Base-by-base conservation (phyloP, 2,329 filamentous ascomycete species). In the Bipolaris cookei region DNA sequence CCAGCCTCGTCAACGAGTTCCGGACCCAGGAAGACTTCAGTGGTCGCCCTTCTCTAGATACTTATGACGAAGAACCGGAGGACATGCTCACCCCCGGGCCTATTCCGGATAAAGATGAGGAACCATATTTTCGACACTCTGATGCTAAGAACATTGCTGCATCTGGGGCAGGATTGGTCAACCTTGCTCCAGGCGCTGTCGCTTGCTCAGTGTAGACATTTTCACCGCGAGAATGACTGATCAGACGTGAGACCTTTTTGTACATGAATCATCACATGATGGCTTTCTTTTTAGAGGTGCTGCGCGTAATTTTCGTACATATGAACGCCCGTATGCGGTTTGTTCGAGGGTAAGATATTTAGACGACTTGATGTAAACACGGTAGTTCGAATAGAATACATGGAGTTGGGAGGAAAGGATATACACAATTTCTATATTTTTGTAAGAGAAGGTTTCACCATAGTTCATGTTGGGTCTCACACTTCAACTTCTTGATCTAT, bases 51-150 rank as follows among this genome's bases (percentile, higher is more conserved):
- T 62, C 62, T 42, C 35, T 62, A 6, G 39, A 38, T 3, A n/a
- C 51, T 4, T 64, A 62, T 18, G 59, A 65, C 4, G 65, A 70
- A 37, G 67, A 68, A 49, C 56, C 63, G 10, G 67, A 68, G 37
- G 64, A 60, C 23, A 62, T 58, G 59, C 51, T 63, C 35, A 70
- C 65, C 7, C 67, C 65, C 1, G 64, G 62, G 25, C 54, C 54
- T 37, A 58, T 47, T 6, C 11, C 54, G n/a, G 54, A 52, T 1
- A 44, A 37, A 16, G 55, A 50, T 5, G 39, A 52, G 6, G 37
- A 49, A 23, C 13, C 28, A 4, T 57, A 48, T 21, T 56, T 59
- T 51, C 54, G 46, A 13, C 21, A 30, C 11, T 18, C 51, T 8
- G 13, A 44, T 16, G 16, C 35, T n/a, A 34, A 51, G 23, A 13